Conservation (phyloP, 148 eudicot genomes). For the Selenicereus undatus region DNA sequence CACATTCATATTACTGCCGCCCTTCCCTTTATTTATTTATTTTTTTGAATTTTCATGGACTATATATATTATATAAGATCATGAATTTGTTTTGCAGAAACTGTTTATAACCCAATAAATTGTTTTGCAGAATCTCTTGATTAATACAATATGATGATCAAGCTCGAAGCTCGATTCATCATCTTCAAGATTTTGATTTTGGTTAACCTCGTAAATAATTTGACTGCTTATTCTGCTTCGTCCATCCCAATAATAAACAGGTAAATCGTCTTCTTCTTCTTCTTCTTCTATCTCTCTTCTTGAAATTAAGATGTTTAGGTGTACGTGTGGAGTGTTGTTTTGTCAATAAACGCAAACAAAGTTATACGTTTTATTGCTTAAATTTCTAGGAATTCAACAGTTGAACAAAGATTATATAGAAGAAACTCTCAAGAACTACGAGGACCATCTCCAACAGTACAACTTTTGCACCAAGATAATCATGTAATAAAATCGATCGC, state of each 20-base stretch:
- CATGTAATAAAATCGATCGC: conserved; percentile 2
- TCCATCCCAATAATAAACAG: neutral
- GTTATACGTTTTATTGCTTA: too few relatives aligned
- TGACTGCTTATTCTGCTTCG: neutral
- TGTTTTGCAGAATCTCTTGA: neutral
- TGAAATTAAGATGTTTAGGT: neutral
- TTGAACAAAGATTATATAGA: neutral
- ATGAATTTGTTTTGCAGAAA: too few relatives aligned
- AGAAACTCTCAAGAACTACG: conserved; percentile 3
- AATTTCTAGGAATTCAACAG: conserved; percentile 8
- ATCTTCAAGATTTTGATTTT: conserved; percentile 18
- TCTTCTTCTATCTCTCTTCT: neutral
- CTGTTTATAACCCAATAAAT: too few relatives aligned
- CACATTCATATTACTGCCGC: neutral
- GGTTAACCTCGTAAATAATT: neutral
- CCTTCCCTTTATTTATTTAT: neutral
- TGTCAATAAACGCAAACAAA: too few relatives aligned
- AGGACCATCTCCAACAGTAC: conserved; percentile 20
- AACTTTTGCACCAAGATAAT: conserved; percentile 20
- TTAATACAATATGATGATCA: conserved; percentile 11
- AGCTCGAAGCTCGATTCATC: conserved; percentile 14
- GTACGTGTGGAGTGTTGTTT: too few relatives aligned
- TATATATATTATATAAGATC: neutral
- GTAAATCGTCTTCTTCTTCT: neutral
- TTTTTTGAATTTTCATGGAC: neutral